Evolutionary conservation across 441 rosid genomes (phyloP).

Genomic region (Theobroma grandiflorum): DNA sequence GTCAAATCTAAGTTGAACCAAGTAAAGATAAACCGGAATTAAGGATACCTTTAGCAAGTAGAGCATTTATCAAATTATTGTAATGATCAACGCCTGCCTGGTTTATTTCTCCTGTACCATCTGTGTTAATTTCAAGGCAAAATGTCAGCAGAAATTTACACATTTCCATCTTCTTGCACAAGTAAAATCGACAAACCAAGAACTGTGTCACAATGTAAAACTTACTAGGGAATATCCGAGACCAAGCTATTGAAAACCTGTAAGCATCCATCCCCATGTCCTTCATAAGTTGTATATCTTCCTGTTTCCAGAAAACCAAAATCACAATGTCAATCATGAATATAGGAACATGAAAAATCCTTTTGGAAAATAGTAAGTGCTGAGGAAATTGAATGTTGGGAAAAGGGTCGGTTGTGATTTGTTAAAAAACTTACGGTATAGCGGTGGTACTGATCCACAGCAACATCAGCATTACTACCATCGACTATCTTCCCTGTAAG

Average conservation of each 20-base stretch:
- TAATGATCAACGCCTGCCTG: conserved; percentile 76
- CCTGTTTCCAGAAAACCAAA: conserved; percentile 45
- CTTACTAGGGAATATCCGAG: conserved; percentile 81
- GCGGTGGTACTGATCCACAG: conserved; percentile 89
- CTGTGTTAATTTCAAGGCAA: conserved; percentile 43
- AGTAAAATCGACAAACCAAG: background rate
- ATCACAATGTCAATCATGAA: background rate
- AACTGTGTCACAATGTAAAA: background rate
- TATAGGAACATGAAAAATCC: background rate
- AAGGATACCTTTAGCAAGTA: conserved; percentile 64
- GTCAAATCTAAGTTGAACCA: background rate
- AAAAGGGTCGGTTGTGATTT: background rate
- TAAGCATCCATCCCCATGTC: conserved; percentile 81
- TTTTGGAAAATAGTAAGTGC: background rate
- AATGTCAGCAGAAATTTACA: background rate
- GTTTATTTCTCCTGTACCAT: conserved; percentile 82
- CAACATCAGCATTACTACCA: conserved; percentile 82
- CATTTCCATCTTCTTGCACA: background rate
- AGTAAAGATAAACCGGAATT: background rate
- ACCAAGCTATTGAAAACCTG: conserved; percentile 74
- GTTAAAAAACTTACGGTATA: conserved; percentile 49
- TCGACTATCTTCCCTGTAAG: conserved; percentile 68
- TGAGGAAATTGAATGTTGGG: background rate
- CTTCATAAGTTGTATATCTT: conserved; percentile 76
- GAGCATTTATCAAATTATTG: conserved; percentile 68